Percentiles rank a stretch among this genome's conserved stretches.
Evolutionary conservation across 305 asterid genomes (phyloP).

Genomic region (Plantago rigida): DNA sequence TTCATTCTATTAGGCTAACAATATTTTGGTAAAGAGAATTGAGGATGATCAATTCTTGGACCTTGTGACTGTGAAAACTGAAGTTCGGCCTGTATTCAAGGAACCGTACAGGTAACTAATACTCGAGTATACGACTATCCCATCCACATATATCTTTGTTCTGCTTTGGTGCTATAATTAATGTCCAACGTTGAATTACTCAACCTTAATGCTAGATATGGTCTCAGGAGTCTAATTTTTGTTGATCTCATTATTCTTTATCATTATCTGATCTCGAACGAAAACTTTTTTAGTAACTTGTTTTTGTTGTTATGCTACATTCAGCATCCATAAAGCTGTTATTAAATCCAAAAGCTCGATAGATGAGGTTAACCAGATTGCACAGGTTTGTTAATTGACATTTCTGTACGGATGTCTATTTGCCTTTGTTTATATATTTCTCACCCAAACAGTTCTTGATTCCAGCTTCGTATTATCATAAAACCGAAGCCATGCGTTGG

Average conservation of each 20-base stretch:
- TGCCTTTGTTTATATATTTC: slow-evolving; percentile 22
- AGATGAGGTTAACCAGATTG: slow-evolving; percentile 80
- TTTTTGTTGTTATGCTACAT: slow-evolving; percentile 23
- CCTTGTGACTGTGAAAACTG: slow-evolving; percentile 67
- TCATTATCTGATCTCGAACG: slow-evolving; percentile 14
- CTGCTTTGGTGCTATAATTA: not conserved
- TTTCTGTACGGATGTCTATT: slow-evolving; percentile 23
- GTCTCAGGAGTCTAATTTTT: slow-evolving; percentile 7
- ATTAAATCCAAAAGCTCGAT: slow-evolving; percentile 68
- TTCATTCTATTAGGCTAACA: slow-evolving; percentile 54
- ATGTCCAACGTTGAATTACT: not conserved
- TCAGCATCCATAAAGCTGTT: slow-evolving; percentile 72
- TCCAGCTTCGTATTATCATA: slow-evolving; percentile 74
- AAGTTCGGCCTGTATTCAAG: slow-evolving; percentile 73
- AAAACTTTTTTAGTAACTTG: slow-evolving; percentile 9
- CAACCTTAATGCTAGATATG: not conserved
- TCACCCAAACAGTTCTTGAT: slow-evolving; percentile 28
- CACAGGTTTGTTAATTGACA: slow-evolving; percentile 51
- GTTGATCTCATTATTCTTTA: not conserved
- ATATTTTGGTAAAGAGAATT: slow-evolving; percentile 62
- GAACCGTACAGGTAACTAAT: slow-evolving; percentile 74
- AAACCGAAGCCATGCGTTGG: slow-evolving; percentile 80
- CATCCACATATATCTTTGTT: slow-evolving; percentile 2
- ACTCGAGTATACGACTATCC: slow-evolving; percentile 1
- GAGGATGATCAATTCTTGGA: slow-evolving; percentile 80